Evolutionary conservation across 768 basidiomycete species (phyloP).

Genomic region (Lactarius deliciosus): DNA sequence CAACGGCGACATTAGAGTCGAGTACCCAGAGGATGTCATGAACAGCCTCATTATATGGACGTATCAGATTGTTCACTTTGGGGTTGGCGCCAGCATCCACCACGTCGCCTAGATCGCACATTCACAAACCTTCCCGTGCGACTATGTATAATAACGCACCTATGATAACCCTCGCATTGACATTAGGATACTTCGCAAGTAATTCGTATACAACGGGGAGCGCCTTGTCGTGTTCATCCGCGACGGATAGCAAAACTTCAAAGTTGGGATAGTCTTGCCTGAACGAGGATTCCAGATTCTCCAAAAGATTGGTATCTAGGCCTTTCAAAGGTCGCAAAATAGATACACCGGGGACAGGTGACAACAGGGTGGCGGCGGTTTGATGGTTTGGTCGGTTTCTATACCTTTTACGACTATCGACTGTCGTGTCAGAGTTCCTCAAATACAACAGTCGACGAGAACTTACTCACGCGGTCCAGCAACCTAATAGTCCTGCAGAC

Average conservation of each 20-base stretch:
- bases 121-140: conserved; percentile 2
- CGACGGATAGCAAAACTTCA: conserved; percentile 89
- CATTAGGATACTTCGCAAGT: conserved; percentile 71
- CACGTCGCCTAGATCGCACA: conserved; percentile 59
- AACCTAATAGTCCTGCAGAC: no score
- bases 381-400: conserved; percentile 64
- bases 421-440: background rate
- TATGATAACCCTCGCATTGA: conserved; percentile 71
- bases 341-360: conserved; percentile 81
- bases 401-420: conserved; percentile 73
- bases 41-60: conserved; percentile 73
- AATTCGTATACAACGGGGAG: conserved; percentile 79
- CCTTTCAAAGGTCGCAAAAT: conserved; percentile 95
- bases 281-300: conserved; percentile 94
- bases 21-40: conserved; percentile 95
- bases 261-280: conserved; percentile 87
- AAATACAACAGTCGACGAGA: no score
- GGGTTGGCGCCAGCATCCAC: conserved; percentile 89
- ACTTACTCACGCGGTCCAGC: no score
- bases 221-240: conserved; percentile 86
- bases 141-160: conserved; percentile 48
- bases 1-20: conserved; percentile 87
- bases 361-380: conserved; percentile 46
- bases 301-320: conserved; percentile 91
- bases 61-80: conserved; percentile 94